Conservation (phyloP, 306 rosid species). For the Ochetophila trinervis region DNA sequence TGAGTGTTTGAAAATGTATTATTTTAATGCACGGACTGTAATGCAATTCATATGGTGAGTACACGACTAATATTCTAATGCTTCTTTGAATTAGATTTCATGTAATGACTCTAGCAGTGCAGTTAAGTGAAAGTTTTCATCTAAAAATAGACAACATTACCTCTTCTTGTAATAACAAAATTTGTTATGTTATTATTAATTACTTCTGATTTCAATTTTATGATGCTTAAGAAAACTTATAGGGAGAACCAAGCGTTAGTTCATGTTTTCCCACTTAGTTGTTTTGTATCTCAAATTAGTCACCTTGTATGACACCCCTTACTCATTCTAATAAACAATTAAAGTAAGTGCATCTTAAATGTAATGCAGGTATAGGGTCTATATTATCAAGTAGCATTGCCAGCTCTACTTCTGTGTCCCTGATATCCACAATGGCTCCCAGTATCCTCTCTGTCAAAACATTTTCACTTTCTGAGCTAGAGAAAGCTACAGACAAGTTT, state of each 20-base stretch:
- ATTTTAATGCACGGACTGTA: not conserved
- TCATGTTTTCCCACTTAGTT: not conserved
- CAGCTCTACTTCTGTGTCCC: slow-evolving; percentile 76
- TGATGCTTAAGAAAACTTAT: not conserved
- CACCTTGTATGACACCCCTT: not conserved
- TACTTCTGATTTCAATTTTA: not conserved
- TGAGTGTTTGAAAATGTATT: slow-evolving; percentile 7
- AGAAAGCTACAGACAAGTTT: slow-evolving; percentile 79
- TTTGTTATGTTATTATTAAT: not conserved
- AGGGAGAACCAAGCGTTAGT: not conserved
- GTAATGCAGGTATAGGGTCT: slow-evolving; percentile 63
- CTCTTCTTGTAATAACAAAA: not conserved
- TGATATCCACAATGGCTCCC: slow-evolving; percentile 65
- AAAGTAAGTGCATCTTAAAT: slow-evolving; percentile 16
- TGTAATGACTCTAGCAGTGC: too few species aligned
- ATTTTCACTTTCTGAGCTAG: slow-evolving; percentile 73
- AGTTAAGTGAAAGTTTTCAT: too few species aligned
- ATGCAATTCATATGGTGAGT: not conserved
- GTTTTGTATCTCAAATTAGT: not conserved
- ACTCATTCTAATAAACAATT: not conserved
- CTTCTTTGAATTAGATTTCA: too few species aligned
- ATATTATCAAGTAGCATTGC: slow-evolving; percentile 65
- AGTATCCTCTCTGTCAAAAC: slow-evolving; percentile 72
- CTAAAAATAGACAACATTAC: not conserved
- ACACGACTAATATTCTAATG: too few species aligned